Percentiles rank a stretch among this genome's conserved stretches.
phyloP scores from a whole-genome alignment of 1,284 basidiomycete genomes.

The Boletus hoseneyae region DNA sequence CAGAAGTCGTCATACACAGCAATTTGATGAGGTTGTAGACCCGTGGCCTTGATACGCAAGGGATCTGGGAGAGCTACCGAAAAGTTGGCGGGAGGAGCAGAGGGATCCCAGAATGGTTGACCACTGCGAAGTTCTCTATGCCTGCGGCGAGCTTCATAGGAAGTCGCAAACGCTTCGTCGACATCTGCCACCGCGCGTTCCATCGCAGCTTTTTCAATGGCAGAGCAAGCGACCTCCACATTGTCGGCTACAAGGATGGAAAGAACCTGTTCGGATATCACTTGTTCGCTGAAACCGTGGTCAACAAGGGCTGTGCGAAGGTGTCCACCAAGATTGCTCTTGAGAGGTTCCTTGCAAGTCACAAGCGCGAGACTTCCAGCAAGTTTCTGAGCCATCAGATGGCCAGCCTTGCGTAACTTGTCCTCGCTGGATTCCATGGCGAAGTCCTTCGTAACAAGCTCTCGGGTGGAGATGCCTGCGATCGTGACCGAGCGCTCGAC shows the following conservation, averaged over 20 bases:
- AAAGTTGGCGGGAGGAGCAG: slow-evolving; percentile 71
- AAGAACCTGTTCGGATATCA: slow-evolving; percentile 70
- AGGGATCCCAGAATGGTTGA: slow-evolving; percentile 87
- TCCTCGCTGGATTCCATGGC: slow-evolving; percentile 92
- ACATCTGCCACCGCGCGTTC: slow-evolving; percentile 95
- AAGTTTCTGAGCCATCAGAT: slow-evolving; percentile 96
- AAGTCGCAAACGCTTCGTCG: slow-evolving; percentile 82
- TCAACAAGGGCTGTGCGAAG: slow-evolving; percentile 78
- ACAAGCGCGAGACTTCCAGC: slow-evolving; percentile 96
- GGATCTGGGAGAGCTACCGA: slow-evolving; percentile 84
- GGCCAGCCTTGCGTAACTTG: slow-evolving; percentile 88
- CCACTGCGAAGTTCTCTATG: slow-evolving; percentile 79
- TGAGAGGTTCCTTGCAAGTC: slow-evolving; percentile 97
- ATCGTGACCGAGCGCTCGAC: slow-evolving; percentile 99
- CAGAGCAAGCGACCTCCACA: slow-evolving; percentile 89
- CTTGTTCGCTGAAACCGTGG: slow-evolving; percentile 84
- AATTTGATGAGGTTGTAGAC: slow-evolving; percentile 80
- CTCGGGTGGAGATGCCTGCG: slow-evolving; percentile 95
- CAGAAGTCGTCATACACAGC: slow-evolving; percentile 97
- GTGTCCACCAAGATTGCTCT: slow-evolving; percentile 90
- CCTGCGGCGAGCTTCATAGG: slow-evolving; percentile 83
- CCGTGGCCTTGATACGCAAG: slow-evolving; percentile 80
- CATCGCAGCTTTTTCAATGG: slow-evolving; percentile 98
- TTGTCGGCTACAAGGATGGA: slow-evolving; percentile 89
- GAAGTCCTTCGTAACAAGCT: slow-evolving; percentile 96